phyloP scores from a whole-genome alignment of 1,284 basidiomycete genomes.

The Leccinum solheimii region DNA sequence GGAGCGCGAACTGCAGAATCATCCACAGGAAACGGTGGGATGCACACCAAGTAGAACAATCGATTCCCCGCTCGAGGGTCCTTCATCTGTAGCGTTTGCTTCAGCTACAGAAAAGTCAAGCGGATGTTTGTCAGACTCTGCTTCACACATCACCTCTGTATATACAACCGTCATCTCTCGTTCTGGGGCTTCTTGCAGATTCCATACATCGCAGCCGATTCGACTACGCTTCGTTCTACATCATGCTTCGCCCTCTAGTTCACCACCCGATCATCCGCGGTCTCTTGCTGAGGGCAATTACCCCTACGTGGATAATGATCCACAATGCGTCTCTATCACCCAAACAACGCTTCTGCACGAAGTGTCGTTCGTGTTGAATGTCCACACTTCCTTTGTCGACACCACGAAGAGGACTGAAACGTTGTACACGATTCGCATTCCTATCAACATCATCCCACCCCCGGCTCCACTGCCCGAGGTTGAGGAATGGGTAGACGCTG shows the following conservation, averaged over 20 bases:
- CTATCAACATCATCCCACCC: slow-evolving; percentile 67
- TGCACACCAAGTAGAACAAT: slow-evolving; percentile 9
- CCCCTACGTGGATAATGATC: slow-evolving; percentile 50
- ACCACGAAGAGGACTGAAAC: slow-evolving; percentile 63
- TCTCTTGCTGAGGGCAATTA: slow-evolving; percentile 45
- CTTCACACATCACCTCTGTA: slow-evolving; percentile 37
- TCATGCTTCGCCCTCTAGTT: slow-evolving; percentile 51
- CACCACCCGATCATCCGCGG: slow-evolving; percentile 48
- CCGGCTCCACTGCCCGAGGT: slow-evolving; percentile 74
- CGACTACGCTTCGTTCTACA: slow-evolving; percentile 72
- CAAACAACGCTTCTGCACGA: slow-evolving; percentile 73
- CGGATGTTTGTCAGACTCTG: slow-evolving; percentile 40
- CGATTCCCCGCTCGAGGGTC: slow-evolving; percentile 26
- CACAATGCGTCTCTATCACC: slow-evolving; percentile 70
- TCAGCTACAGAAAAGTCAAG: slow-evolving; percentile 31
- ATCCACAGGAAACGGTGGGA: slow-evolving; percentile 20
- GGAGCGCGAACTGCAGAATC: slow-evolving; percentile 32
- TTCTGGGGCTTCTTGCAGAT: slow-evolving; percentile 77
- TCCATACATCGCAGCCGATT: slow-evolving; percentile 67
- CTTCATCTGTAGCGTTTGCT: slow-evolving; percentile 26
- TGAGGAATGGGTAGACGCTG: slow-evolving; percentile 64
- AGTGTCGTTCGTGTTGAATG: slow-evolving; percentile 64
- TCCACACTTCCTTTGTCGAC: slow-evolving; percentile 71
- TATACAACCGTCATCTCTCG: slow-evolving; percentile 59
- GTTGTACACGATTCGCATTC: slow-evolving; percentile 59